Evolutionary conservation across 1,284 basidiomycete genomes (phyloP), one percentile per base, ranked within the genome.

Genomic region (Inonotus hispidus): DNA sequence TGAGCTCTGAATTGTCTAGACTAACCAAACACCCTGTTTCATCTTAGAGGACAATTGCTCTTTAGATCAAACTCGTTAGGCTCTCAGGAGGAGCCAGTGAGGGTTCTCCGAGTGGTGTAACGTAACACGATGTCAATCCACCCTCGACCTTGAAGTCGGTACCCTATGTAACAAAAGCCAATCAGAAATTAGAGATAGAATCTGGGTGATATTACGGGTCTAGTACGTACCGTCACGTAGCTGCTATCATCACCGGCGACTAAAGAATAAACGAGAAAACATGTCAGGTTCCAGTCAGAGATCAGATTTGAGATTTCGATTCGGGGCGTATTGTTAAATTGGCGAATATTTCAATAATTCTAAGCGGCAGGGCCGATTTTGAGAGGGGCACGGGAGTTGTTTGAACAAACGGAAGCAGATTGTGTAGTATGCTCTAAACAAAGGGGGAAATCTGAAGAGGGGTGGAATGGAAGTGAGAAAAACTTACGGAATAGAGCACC

Each of bases 141-240:
- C 95, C 95, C 68, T 97, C 95, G 56, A 98, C 94, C 70, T 88
- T 85, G 78, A 97, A 94, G 74, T 97, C 95, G 47, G 87, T 90
- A 41, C 93, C 93, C 85, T 96, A 35, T 32, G 8, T 77, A 64
- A 76, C 74, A 23, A 25, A 29, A 53, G 23, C 11, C n/a, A 19
- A 38, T 53, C 16, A 43, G 73, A 75, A 63, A 78, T 77, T 64
- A 79, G 75, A 21, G 75, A 75, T 1, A 77, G 52, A 49, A 54
- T 25, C 23, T 10, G 21, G 16, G 19, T 25, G 13, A 46, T 19
- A 16, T 50, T 37, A 35, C 23, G 13, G 11, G 14, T 37, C 35
- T 38, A 2, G 16, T 5, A 76, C 83, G 46, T 69, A 92, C 90
- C 25, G 90, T 92, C 70, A 91, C 80, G 69, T 92, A 92, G 75